Conservation (phyloP, 2,329 filamentous ascomycete species). For the Exophiala aquamarina region DNA sequence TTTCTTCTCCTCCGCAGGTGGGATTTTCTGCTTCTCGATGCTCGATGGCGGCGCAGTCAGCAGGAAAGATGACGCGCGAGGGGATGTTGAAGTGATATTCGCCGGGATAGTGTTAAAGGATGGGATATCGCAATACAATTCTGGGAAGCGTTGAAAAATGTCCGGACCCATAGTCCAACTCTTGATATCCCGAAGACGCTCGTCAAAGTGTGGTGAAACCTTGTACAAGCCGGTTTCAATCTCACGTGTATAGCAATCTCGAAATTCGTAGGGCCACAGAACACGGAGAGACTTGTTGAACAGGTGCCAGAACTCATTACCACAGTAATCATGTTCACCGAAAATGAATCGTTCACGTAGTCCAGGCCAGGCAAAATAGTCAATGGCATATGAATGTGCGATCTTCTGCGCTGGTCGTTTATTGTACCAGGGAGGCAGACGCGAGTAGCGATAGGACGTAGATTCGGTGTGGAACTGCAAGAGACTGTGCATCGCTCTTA, state of each 20-base stretch:
- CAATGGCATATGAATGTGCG: constrained; percentile 26
- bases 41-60: neutral
- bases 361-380: constrained; percentile 28
- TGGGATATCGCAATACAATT: constrained; percentile 27
- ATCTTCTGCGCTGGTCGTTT: constrained; percentile 23
- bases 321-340: constrained; percentile 27
- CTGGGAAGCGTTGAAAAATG: constrained; percentile 25
- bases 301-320: constrained; percentile 24
- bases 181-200: constrained; percentile 25
- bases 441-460: constrained; percentile 16
- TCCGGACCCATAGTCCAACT: constrained; percentile 26
- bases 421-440: constrained; percentile 26
- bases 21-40: neutral
- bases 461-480: constrained; percentile 26
- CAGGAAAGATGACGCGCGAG: neutral
- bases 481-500: constrained; percentile 24
- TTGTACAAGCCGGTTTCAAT: constrained; percentile 25
- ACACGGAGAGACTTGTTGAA: constrained; percentile 21
- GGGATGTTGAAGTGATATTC: neutral
- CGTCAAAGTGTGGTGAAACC: constrained; percentile 25
- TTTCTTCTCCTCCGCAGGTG: neutral
- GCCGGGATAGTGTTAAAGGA: constrained; percentile 19
- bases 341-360: constrained; percentile 28
- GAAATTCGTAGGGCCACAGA: constrained; percentile 27
- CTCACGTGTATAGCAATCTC: constrained; percentile 26